A percentile compares a stretch with the other conserved stretches of the same genome.
These are phyloP conservation scores for Ogataea chonburiensis DNA, from an alignment of 805 yeast species.

Conservation along the genomic window DNA sequence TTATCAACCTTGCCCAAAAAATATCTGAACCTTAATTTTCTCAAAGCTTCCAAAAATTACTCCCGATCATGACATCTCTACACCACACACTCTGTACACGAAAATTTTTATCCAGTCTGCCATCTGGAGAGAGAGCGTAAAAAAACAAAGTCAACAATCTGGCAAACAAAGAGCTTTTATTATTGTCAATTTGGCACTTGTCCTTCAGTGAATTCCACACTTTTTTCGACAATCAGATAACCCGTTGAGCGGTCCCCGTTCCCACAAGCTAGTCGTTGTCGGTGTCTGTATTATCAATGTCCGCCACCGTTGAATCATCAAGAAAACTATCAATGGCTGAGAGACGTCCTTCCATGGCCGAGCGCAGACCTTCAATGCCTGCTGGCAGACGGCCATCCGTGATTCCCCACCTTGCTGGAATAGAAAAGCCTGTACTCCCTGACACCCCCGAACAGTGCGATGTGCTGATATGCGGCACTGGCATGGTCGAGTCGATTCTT, in stretches of 20 bases:
- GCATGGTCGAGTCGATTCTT: constrained; percentile 78
- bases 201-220: background rate
- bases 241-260: too few species aligned
- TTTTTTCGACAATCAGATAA: too few species aligned
- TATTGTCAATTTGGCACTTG: constrained; percentile 1
- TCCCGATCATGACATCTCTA: too few species aligned
- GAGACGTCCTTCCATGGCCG: constrained; percentile 55
- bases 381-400: constrained; percentile 36
- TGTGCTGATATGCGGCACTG: constrained; percentile 90
- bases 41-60: too few species aligned
- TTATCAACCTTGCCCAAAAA: constrained; percentile 4
- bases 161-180: constrained; percentile 9
- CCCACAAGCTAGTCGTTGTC: constrained; percentile 4
- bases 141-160: constrained; percentile 10
- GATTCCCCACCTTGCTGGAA: constrained; percentile 73
- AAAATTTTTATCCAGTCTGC: constrained; percentile 10
- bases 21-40: too few species aligned
- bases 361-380: constrained; percentile 34
- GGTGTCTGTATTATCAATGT: constrained; percentile 14
- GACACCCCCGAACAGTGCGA: constrained; percentile 73
- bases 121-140: constrained; percentile 9
- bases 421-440: constrained; percentile 68
- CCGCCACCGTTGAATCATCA: constrained; percentile 24
- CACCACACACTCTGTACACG: constrained; percentile 5
- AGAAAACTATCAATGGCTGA: constrained; percentile 68